Evolutionary conservation across 805 yeast species (phyloP), one percentile per base, ranked within the genome.

Genomic region (Metschnikowia lunata): DNA sequence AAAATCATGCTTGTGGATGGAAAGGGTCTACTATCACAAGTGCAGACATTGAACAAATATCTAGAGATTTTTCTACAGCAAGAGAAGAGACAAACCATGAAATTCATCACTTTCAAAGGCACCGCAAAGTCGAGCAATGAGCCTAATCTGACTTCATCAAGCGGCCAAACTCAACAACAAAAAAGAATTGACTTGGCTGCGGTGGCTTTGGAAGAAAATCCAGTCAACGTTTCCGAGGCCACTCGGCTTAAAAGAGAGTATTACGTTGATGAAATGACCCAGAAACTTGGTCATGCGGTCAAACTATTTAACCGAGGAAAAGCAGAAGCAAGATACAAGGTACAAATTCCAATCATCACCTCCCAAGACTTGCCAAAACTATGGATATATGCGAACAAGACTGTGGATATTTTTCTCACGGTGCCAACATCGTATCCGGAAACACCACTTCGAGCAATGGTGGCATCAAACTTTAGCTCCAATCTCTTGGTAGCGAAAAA

Each of bases 61-160:
- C 66, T 85, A 40, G 91, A 85, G 54, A 52, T 57, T 35, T 78
- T 83, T 53, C 65, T 85, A 45, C 71, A 75, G 37, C 74, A 72
- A 61, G 82, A 82, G 50, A 82, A 80, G 52, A 72, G 75, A 35
- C 78, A 75, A 18, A 81, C 87, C 0, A 65, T 85, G 47, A 85
- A 80, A 56, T 71, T 84, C 52, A 82, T 83, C 28, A 73, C 70
- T 11, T 52, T 54, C 51, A 57, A 45, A 43, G 27, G 45, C 45
- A 26, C 48, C 1, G 14, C 34, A 8, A 38, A 31, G 15, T 29
- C 47, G 1, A 40, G 34, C 6, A 18, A 39, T 1, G 37, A 32
- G 26, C 36, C 51, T 7, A 29, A 39, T 3, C 39, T 48, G 9
- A 3, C 40, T 6, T 30, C 34, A 11, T 30, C 46, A 7, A 32